phyloP scores from a whole-genome alignment of 2,329 filamentous ascomycete species.

The Neopestalotiopsis clavispora region DNA sequence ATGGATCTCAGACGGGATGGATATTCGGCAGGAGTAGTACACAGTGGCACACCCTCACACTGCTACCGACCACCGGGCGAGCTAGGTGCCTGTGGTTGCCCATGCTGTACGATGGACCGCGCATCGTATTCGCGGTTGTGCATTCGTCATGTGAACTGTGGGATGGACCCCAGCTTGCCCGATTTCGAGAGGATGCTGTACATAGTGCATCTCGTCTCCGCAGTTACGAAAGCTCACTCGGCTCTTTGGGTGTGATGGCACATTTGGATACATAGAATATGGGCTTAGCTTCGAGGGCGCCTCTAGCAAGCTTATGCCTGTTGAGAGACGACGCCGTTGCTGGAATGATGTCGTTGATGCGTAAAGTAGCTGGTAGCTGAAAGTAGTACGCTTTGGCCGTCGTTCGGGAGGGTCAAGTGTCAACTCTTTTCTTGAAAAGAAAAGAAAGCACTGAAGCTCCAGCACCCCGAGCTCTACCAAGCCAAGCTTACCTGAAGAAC shows the following conservation, averaged over 20 bases:
- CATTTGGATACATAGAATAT: neutral
- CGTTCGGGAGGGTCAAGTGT: neutral
- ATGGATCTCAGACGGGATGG: neutral
- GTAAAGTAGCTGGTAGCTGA: neutral
- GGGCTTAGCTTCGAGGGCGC: neutral
- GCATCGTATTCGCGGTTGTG: neutral
- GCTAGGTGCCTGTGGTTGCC: neutral
- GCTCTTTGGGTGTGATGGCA: neutral
- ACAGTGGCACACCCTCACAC: neutral
- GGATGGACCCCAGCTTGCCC: neutral
- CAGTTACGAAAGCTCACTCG: neutral
- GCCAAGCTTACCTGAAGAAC: neutral
- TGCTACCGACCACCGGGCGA: neutral
- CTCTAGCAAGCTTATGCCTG: too few species aligned
- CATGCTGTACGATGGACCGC: neutral
- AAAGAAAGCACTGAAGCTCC: neutral
- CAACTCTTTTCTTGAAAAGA: neutral
- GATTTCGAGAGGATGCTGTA: neutral
- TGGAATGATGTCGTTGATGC: conserved; percentile 9
- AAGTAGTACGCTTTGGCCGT: conserved; percentile 1
- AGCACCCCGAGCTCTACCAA: neutral
- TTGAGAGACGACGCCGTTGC: neutral
- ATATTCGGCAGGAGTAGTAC: neutral
- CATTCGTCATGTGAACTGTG: neutral
- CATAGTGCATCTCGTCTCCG: neutral